Evolutionary conservation across 2,329 filamentous ascomycete genomes (phyloP).

Genomic region (Clonostachys byssicola): DNA sequence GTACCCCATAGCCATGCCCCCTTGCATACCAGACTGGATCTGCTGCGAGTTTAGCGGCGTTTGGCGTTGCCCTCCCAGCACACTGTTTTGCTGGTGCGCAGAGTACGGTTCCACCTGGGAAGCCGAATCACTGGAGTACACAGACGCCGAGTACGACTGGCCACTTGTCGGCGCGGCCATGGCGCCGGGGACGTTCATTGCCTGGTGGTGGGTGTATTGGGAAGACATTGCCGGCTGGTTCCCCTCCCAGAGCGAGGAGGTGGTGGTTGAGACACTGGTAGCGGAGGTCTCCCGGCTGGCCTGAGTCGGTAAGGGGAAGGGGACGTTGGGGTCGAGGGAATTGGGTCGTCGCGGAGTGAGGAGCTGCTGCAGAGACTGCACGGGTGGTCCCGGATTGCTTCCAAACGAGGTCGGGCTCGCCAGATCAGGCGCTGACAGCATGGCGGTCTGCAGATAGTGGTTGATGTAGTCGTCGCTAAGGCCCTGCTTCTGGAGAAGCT

Average conservation of each 20-base stretch:
- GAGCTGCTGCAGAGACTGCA: constrained; percentile 28
- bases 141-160: constrained; percentile 3
- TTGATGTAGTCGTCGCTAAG: constrained; percentile 52
- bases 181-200: constrained; percentile 10
- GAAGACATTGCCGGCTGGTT: constrained; percentile 15
- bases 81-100: background rate
- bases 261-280: constrained; percentile 21
- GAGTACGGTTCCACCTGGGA: constrained; percentile 6
- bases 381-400: constrained; percentile 14
- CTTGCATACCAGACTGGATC: background rate
- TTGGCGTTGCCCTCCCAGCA: background rate
- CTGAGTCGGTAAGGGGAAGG: constrained; percentile 20
- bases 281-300: constrained; percentile 24
- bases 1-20: background rate
- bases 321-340: constrained; percentile 15
- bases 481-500: constrained; percentile 53
- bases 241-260: constrained; percentile 24
- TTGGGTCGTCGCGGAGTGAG: constrained; percentile 27
- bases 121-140: constrained; percentile 1
- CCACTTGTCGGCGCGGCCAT: constrained; percentile 12
- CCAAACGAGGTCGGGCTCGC: constrained; percentile 1
- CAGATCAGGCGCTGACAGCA: background rate
- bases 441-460: constrained; percentile 22
- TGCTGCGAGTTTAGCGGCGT: background rate
- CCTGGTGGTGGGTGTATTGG: constrained; percentile 17